These are phyloP conservation scores for Prunella vulgaris DNA, from an alignment of 257 asterid genomes.

Conservation along the genomic window DNA sequence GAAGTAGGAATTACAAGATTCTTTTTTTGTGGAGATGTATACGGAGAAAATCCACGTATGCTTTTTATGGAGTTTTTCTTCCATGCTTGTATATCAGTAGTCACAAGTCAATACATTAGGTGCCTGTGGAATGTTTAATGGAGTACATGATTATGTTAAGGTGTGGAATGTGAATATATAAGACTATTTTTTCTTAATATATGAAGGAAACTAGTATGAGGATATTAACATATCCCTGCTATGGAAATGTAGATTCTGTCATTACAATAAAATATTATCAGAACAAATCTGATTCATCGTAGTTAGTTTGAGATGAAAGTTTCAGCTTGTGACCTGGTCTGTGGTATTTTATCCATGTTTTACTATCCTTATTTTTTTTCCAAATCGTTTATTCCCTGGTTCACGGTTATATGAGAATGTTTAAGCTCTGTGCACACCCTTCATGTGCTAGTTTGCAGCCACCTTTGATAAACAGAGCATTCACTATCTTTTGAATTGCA, in stretches of 20 bases:
- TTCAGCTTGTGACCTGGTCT: neutral
- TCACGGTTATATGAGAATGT: neutral
- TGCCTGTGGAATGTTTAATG: neutral
- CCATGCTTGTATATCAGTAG: neutral
- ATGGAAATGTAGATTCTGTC: too few species aligned
- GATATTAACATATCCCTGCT: neutral
- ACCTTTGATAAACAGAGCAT: neutral
- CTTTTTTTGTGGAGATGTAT: neutral
- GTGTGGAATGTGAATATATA: neutral
- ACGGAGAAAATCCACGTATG: neutral
- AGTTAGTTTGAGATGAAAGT: too few species aligned
- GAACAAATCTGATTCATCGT: neutral
- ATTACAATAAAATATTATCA: too few species aligned
- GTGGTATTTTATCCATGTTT: neutral
- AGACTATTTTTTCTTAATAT: neutral
- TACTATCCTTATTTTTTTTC: neutral
- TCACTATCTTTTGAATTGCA: neutral
- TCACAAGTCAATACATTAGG: neutral
- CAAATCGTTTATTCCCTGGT: neutral
- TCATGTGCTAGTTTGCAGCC: neutral
- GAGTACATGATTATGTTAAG: neutral
- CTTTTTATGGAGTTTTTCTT: neutral
- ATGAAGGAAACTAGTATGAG: neutral
- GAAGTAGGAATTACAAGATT: neutral
- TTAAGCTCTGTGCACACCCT: neutral